Evolutionary conservation across 345 rosid genomes (phyloP), one percentile per base, ranked within the genome.

Genomic region (Gossypium anomalum): DNA sequence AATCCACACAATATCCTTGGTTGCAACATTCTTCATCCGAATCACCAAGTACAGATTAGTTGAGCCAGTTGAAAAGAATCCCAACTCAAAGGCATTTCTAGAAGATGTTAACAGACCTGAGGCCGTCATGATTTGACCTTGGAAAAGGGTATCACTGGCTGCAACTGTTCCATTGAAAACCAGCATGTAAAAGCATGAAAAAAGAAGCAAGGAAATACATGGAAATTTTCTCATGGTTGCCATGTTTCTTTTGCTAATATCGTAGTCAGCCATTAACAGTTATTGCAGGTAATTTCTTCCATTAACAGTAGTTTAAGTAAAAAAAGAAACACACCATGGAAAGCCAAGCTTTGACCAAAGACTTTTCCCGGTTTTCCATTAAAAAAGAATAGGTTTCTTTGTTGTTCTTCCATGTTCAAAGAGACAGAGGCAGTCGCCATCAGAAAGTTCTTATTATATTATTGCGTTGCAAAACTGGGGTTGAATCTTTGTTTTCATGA

Each of bases 1-100:
- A 0, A 85, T 86, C 88, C 90, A 87, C 1, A 83, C 78, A 13
- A 81, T 73, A 8, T 78, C 72, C 52, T 64, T 69, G 0, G 34
- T 4, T 20, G 49, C 4, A 34, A 71, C 49, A 29, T 53, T n/a
- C 0, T n/a, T 70, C 48, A 52, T 52, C 48, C 74, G 20, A 19
- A 71, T 71, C 41, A 12, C 74, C 25, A 71, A 44, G n/a, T 71
- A 71, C 19, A 29, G 22, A 13, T 38, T 56, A 17, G 48, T 55
- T 17, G 74, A 71, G 10, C 63, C 63, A 16, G 49, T 47, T 2
- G 45, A 27, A 14, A 71, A 53, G 25, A 71, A 71, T 7, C 74
- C 74, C 27, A 71, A 71, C n/a, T 71, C 74, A 38, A 71, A 71
- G 4, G 1, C 0, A 79, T 43, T 17, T 73, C 44, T 20, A 67